A percentile compares a stretch with the other conserved stretches of the same genome.
Evolutionary conservation across 2,329 filamentous ascomycete species (phyloP).

Genomic region (Penicillium sp.): DNA sequence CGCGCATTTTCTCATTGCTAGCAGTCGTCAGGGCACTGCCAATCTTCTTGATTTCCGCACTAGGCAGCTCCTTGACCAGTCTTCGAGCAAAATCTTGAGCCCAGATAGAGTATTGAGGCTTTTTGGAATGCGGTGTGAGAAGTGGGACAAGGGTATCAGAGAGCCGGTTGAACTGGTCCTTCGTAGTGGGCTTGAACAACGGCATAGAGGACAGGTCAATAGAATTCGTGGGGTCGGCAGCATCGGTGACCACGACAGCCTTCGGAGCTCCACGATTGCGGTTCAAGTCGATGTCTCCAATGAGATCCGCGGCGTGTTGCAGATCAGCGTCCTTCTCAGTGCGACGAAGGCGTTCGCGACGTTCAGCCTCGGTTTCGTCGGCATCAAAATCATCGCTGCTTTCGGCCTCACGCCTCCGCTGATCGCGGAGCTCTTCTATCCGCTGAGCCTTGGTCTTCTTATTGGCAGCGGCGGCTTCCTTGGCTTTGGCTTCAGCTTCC

Average conservation of each 20-base stretch:
- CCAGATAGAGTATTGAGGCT: constrained; percentile 84
- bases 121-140: constrained; percentile 68
- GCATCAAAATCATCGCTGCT: constrained; percentile 55
- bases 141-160: constrained; percentile 74
- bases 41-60: constrained; percentile 95
- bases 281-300: constrained; percentile 67
- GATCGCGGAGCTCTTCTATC: constrained; percentile 69
- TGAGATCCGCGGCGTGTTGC: constrained; percentile 83
- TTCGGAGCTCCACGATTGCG: constrained; percentile 61
- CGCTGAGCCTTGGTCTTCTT: constrained; percentile 87
- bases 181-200: constrained; percentile 84
- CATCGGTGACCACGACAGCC: constrained; percentile 59
- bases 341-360: constrained; percentile 66
- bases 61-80: constrained; percentile 77
- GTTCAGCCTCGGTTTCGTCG: constrained; percentile 65
- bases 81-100: constrained; percentile 86
- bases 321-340: constrained; percentile 86
- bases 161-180: constrained; percentile 75
- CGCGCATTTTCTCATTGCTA: constrained; percentile 96
- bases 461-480: constrained; percentile 77
- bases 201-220: constrained; percentile 74
- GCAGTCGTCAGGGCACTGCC: constrained; percentile 80
- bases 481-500: constrained; percentile 81
- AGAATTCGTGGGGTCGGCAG: constrained; percentile 66
- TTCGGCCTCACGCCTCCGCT: constrained; percentile 55